Conservation (phyloP, 768 basidiomycete genomes). For the Termitomyces sp. region DNA sequence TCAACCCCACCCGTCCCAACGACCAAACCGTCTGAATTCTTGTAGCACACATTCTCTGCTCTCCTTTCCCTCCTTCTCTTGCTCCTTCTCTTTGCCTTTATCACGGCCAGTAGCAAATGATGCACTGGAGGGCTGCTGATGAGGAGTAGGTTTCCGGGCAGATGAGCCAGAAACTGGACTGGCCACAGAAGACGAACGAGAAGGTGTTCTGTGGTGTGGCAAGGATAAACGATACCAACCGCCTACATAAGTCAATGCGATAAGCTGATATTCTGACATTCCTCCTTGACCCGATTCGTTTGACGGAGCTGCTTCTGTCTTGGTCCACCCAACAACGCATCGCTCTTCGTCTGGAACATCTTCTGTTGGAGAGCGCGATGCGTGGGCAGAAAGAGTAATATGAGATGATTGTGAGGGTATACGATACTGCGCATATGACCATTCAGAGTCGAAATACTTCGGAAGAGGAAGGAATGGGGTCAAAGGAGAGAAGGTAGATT, state of each 20-base stretch:
- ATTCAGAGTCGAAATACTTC: conserved; percentile 91
- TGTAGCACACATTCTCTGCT: conserved; percentile 61
- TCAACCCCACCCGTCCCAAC: conserved; percentile 89
- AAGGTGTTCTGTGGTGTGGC: conserved; percentile 29
- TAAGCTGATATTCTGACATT: conserved; percentile 61
- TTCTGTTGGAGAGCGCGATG: conserved; percentile 45
- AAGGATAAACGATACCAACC: conserved; percentile 86
- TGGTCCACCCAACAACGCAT: conserved; percentile 85
- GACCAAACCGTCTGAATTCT: conserved; percentile 78
- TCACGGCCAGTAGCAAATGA: conserved; percentile 48
- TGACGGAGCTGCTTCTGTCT: conserved; percentile 41
- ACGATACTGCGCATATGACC: conserved; percentile 92
- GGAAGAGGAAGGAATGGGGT: conserved; percentile 79
- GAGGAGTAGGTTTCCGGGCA: conserved; percentile 33
- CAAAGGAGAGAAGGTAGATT: conserved; percentile 76
- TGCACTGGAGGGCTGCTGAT: conserved; percentile 47
- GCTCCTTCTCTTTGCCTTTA: conserved; percentile 59
- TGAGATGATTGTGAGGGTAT: conserved; percentile 84
- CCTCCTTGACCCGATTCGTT: conserved; percentile 19
- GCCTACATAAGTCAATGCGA: conserved; percentile 85
- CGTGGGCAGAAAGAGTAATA: conserved; percentile 66
- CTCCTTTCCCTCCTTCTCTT: conserved; percentile 52
- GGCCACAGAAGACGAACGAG: conserved; percentile 10
- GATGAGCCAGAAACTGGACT: conserved; percentile 31
- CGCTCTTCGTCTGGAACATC: conserved; percentile 78